These are phyloP conservation scores for Stromatinia cepivora DNA, from an alignment of 2,329 filamentous ascomycete species.

Conservation along the genomic window DNA sequence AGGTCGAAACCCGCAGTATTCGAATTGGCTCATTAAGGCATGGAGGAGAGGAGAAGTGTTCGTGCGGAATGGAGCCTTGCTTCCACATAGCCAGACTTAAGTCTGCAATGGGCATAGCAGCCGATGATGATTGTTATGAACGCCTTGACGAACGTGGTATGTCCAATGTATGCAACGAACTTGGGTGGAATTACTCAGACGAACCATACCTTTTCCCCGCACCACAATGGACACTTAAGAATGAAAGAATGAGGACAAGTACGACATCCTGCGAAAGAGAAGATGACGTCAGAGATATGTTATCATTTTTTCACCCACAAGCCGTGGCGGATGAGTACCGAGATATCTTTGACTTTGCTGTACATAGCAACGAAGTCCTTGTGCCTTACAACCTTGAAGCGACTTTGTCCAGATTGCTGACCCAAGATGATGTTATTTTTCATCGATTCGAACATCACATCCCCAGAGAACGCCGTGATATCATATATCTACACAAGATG, in stretches of 20 bases:
- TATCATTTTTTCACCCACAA: constrained; percentile 35
- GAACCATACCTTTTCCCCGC: constrained; percentile 29
- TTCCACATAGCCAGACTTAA: constrained; percentile 27
- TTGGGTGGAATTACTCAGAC: constrained; percentile 36
- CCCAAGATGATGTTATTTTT: constrained; percentile 35
- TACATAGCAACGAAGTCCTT: constrained; percentile 28
- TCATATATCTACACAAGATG: constrained; percentile 36
- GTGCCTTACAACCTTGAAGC: constrained; percentile 34
- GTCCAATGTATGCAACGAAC: constrained; percentile 34
- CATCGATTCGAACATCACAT: constrained; percentile 33
- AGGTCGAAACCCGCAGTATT: constrained; percentile 33
- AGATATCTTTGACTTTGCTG: constrained; percentile 34
- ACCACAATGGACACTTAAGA: constrained; percentile 35
- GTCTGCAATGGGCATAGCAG: constrained; percentile 16
- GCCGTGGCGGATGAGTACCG: constrained; percentile 32
- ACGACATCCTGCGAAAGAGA: constrained; percentile 26
- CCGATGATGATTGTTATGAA: constrained; percentile 29
- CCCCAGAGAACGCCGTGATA: constrained; percentile 31
- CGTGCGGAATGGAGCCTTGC: constrained; percentile 31
- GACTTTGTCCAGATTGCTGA: constrained; percentile 35
- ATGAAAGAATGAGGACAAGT: constrained; percentile 23
- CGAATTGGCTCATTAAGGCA: constrained; percentile 31
- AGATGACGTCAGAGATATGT: constrained; percentile 34
- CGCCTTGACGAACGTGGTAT: constrained; percentile 33
- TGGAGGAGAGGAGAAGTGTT: constrained; percentile 28